phyloP scores from a whole-genome alignment of 31 red algal species.

The Asparagopsis taxiformis region DNA sequence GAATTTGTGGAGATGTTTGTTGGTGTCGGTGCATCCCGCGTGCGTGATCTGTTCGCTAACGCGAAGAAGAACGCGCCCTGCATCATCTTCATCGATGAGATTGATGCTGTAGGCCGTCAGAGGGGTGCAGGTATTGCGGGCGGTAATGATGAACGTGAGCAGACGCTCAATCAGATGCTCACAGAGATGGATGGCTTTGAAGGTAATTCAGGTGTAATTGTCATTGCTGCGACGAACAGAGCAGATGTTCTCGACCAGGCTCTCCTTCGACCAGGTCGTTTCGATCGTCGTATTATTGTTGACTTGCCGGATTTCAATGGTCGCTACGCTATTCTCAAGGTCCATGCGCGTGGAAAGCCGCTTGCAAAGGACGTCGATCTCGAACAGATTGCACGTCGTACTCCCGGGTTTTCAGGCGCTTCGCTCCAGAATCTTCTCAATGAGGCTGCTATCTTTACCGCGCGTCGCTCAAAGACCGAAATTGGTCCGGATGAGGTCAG shows the following conservation, averaged over 20 bases:
- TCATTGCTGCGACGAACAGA: slow-evolving; percentile 99
- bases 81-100: slow-evolving; percentile 99
- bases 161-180: slow-evolving; percentile 96
- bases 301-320: slow-evolving; percentile 93
- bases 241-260: slow-evolving; percentile 96
- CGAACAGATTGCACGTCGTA: slow-evolving; percentile 91
- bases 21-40: slow-evolving; percentile 94
- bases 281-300: slow-evolving; percentile 92
- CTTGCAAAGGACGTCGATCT: slow-evolving; percentile 86
- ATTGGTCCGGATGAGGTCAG: slow-evolving; percentile 95
- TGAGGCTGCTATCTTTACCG: slow-evolving; percentile 97
- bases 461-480: slow-evolving; percentile 79
- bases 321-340: slow-evolving; percentile 79
- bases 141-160: slow-evolving; percentile 97
- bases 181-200: slow-evolving; percentile 98
- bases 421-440: slow-evolving; percentile 94
- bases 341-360: slow-evolving; percentile 94
- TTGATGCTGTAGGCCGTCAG: slow-evolving; percentile 95
- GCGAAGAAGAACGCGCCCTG: slow-evolving; percentile 97
- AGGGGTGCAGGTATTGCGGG: slow-evolving; percentile 90
- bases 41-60: slow-evolving; percentile 91
- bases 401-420: slow-evolving; percentile 97
- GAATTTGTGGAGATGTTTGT: slow-evolving; percentile 99
- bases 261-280: slow-evolving; percentile 92
- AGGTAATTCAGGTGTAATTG: slow-evolving; percentile 95